Percentiles rank a stretch among this genome's conserved stretches.
phyloP scores from a whole-genome alignment of 805 yeast genomes.

The Candida oleophila region DNA sequence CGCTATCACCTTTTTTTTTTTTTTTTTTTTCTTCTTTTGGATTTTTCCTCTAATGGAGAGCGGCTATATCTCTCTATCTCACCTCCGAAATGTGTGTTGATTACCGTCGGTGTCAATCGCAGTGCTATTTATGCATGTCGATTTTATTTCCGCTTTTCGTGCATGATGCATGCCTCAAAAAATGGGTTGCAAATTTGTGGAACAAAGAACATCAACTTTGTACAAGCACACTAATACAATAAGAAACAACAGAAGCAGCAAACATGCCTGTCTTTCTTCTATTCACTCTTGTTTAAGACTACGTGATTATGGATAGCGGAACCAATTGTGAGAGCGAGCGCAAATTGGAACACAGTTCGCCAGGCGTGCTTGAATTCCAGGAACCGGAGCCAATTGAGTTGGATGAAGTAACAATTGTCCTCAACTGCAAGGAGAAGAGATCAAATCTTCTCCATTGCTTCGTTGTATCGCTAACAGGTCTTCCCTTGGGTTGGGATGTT shows the following conservation, averaged over 20 bases:
- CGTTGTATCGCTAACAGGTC: conserved; percentile 9
- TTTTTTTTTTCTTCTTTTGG: too few species aligned
- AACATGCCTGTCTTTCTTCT: too few species aligned
- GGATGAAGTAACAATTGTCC: neutral
- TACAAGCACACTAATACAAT: too few species aligned
- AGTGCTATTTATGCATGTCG: neutral
- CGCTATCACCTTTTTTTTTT: too few species aligned
- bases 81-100: too few species aligned
- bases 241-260: too few species aligned
- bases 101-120: conserved; percentile 12
- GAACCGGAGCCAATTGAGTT: conserved; percentile 1
- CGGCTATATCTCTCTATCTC: too few species aligned
- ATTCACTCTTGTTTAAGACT: too few species aligned
- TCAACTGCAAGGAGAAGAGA: conserved; percentile 7
- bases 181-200: neutral
- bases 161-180: neutral
- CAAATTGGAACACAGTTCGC: neutral
- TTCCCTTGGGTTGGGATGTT: conserved; percentile 27
- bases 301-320: too few species aligned
- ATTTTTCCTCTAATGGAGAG: too few species aligned
- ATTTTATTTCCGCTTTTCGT: too few species aligned
- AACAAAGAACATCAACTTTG: too few species aligned
- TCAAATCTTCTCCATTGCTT: neutral
- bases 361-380: neutral
- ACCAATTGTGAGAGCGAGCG: neutral